Conservation (phyloP, 768 basidiomycete genomes). For the Phanerodontia chrysosporium region DNA sequence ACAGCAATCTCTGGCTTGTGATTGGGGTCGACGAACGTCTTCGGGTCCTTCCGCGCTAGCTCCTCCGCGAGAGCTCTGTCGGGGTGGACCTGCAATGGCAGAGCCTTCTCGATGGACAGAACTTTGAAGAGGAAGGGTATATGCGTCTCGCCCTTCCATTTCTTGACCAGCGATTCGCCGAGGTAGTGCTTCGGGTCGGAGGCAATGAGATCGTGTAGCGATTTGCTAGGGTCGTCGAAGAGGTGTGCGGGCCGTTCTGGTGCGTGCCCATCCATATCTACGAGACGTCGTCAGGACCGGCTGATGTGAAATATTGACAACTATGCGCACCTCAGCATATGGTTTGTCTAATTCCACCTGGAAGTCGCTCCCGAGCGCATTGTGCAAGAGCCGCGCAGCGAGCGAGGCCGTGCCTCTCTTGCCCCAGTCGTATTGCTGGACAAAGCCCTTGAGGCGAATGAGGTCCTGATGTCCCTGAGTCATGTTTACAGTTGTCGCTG, state of each 20-base stretch:
- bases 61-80: constrained; percentile 45
- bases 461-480: constrained; percentile 7
- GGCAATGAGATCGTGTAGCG: constrained; percentile 31
- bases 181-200: constrained; percentile 28
- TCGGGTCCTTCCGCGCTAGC: constrained; percentile 39
- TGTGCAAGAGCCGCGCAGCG: constrained; percentile 41
- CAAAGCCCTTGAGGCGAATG: constrained; percentile 22
- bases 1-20: constrained; percentile 62
- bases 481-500: neutral
- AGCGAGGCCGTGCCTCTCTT: constrained; percentile 43
- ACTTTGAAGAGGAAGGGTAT: constrained; percentile 58
- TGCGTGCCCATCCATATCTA: constrained; percentile 67
- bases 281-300: too few species aligned
- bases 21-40: constrained; percentile 43
- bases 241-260: constrained; percentile 39
- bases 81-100: constrained; percentile 56
- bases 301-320: neutral
- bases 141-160: constrained; percentile 26
- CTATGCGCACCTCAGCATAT: constrained; percentile 48
- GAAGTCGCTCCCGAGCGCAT: constrained; percentile 29
- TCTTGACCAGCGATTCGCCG: constrained; percentile 31
- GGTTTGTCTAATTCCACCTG: constrained; percentile 38
- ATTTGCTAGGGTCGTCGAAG: constrained; percentile 22
- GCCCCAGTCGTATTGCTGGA: constrained; percentile 52
- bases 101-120: constrained; percentile 48